Conservation (phyloP, 495 filamentous ascomycete species). For the Glutinoglossum americanum region DNA sequence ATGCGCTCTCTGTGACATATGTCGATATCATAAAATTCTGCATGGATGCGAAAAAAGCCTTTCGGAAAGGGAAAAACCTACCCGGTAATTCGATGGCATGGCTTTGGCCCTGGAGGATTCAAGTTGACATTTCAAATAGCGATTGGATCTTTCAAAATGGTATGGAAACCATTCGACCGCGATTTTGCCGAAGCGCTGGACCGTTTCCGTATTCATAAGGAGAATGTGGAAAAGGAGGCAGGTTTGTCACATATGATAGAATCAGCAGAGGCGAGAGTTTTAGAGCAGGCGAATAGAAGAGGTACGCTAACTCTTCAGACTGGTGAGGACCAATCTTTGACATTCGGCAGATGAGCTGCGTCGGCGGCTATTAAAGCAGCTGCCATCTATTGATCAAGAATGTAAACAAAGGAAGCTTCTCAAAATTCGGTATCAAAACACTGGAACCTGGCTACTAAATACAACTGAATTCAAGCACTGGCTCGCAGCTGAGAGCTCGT, state of each 20-base stretch:
- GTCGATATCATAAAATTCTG: slow-evolving; percentile 22
- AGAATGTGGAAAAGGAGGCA: slow-evolving; percentile 15
- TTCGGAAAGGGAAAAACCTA: slow-evolving; percentile 10
- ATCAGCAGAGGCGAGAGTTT: slow-evolving; percentile 5
- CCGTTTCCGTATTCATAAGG: slow-evolving; percentile 12
- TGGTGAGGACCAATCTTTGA: too few relatives aligned
- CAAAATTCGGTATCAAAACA: neutral
- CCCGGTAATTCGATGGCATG: neutral
- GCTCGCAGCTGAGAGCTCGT: neutral
- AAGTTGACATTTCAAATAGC: slow-evolving; percentile 2
- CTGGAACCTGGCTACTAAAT: neutral
- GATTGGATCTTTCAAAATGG: slow-evolving; percentile 5
- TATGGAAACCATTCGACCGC: slow-evolving; percentile 12
- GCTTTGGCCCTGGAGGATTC: neutral
- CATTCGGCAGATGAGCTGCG: neutral
- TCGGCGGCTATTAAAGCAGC: neutral
- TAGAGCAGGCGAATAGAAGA: slow-evolving; percentile 1
- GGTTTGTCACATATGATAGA: slow-evolving; percentile 15
- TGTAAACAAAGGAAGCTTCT: neutral
- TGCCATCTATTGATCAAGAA: neutral
- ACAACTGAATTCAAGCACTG: neutral
- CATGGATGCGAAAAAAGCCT: slow-evolving; percentile 13
- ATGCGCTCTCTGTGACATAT: slow-evolving; percentile 18
- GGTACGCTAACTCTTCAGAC: neutral
- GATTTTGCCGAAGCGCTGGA: slow-evolving; percentile 11